Conservation (phyloP, 2,329 filamentous ascomycete genomes). For the Pseudogymnoascus sp. region DNA sequence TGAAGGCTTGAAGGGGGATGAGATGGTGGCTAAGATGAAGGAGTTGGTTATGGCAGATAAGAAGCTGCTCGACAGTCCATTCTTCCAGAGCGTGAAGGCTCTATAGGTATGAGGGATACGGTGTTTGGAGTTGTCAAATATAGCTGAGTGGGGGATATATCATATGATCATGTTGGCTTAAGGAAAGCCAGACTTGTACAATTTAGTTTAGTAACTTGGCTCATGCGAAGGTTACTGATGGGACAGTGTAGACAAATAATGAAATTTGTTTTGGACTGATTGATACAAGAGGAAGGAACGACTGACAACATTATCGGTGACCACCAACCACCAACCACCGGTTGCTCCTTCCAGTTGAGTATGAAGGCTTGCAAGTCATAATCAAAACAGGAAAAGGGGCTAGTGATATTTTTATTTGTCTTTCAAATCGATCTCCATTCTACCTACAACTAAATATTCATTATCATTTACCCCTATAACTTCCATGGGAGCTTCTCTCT, state of each 20-base stretch:
- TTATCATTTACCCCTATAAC: not conserved
- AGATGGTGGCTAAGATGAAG: constrained; percentile 70
- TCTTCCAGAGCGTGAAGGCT: constrained; percentile 52
- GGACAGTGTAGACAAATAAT: not conserved
- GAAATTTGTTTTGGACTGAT: not conserved
- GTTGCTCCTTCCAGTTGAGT: not conserved
- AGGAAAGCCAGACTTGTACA: not conserved
- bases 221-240: not conserved
- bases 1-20: constrained; percentile 55
- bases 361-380: too few relatives aligned
- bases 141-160: not conserved
- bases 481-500: constrained; percentile 1
- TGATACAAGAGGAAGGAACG: not conserved
- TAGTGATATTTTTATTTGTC: not conserved
- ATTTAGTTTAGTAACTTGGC: not conserved
- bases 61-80: constrained; percentile 54
- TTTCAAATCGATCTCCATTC: not conserved
- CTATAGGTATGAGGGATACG: constrained; percentile 18
- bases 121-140: constrained; percentile 1
- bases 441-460: constrained; percentile 1
- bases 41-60: constrained; percentile 69
- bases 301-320: not conserved
- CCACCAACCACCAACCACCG: too few relatives aligned
- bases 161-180: not conserved
- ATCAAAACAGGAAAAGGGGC: not conserved